Evolutionary conservation across 2,329 filamentous ascomycete genomes (phyloP).

Genomic region (Hypoxylon sp.): DNA sequence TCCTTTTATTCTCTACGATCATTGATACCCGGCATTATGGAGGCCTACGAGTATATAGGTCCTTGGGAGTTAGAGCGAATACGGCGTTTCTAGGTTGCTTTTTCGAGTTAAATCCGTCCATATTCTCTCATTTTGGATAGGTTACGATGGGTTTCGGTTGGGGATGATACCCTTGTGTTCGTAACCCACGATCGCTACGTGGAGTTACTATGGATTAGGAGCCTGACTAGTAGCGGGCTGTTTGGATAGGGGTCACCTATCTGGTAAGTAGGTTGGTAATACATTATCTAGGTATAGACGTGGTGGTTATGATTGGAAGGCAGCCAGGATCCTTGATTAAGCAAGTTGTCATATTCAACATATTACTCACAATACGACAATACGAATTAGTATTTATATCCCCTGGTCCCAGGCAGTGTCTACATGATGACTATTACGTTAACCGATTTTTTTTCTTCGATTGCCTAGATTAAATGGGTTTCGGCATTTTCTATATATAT

Average conservation of each 20-base stretch:
- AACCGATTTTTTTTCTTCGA: too few relatives aligned
- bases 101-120: background rate
- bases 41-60: constrained; percentile 2
- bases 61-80: constrained; percentile 11
- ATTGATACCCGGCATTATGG: constrained; percentile 38
- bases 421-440: background rate
- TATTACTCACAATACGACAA: background rate
- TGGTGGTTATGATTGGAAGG: background rate
- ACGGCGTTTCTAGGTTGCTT: constrained; percentile 10
- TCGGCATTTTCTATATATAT: too few relatives aligned
- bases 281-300: constrained; percentile 1
- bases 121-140: constrained; percentile 13
- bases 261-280: background rate
- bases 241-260: background rate
- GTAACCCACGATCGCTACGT: constrained; percentile 38
- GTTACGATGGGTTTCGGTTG: constrained; percentile 10
- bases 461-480: too few relatives aligned
- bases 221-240: background rate
- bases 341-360: constrained; percentile 7
- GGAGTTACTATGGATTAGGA: constrained; percentile 14
- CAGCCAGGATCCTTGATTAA: background rate
- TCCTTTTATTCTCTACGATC: constrained; percentile 39
- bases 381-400: background rate
- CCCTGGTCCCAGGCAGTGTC: background rate
- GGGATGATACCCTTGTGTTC: constrained; percentile 39